phyloP scores from a whole-genome alignment of 129 eudicot species.

The Pseudognaphalium luteoalbum region DNA sequence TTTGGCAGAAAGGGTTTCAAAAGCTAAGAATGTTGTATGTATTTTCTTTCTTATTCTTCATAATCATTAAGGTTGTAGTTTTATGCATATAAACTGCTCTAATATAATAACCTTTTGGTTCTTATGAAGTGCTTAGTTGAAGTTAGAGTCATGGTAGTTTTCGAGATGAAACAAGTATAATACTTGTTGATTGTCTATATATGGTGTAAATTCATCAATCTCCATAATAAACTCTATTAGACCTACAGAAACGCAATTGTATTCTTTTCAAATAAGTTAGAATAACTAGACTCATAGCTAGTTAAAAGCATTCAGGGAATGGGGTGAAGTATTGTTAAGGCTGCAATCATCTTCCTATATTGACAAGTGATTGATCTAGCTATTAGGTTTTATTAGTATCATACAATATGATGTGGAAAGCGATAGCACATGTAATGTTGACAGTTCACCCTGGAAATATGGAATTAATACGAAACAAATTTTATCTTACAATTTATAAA shows the following conservation, averaged over 20 bases:
- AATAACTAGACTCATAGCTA: not conserved
- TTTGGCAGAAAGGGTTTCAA: slow-evolving; percentile 56
- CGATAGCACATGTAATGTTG: not conserved
- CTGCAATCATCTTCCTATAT: slow-evolving; percentile 11
- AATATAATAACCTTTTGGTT: not conserved
- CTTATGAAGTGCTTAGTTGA: not conserved
- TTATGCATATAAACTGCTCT: slow-evolving; percentile 6
- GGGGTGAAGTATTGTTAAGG: not conserved
- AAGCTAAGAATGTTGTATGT: slow-evolving; percentile 54
- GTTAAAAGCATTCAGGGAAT: slow-evolving; percentile 6
- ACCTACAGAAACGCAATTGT: not conserved
- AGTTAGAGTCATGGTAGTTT: not conserved
- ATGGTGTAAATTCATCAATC: not conserved
- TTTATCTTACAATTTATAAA: not conserved
- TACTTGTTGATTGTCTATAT: slow-evolving; percentile 6
- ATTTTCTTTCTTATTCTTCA: slow-evolving; percentile 12
- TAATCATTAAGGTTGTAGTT: slow-evolving; percentile 11
- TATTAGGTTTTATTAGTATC: not conserved
- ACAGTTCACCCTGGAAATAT: not conserved
- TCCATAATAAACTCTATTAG: not conserved
- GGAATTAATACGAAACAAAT: not conserved
- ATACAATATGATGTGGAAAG: not conserved
- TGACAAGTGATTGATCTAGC: not conserved
- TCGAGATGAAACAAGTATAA: not conserved
- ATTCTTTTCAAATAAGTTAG: not conserved